phyloP scores from a whole-genome alignment of 2,329 filamentous ascomycete species.

The Geosmithia putterillii region DNA sequence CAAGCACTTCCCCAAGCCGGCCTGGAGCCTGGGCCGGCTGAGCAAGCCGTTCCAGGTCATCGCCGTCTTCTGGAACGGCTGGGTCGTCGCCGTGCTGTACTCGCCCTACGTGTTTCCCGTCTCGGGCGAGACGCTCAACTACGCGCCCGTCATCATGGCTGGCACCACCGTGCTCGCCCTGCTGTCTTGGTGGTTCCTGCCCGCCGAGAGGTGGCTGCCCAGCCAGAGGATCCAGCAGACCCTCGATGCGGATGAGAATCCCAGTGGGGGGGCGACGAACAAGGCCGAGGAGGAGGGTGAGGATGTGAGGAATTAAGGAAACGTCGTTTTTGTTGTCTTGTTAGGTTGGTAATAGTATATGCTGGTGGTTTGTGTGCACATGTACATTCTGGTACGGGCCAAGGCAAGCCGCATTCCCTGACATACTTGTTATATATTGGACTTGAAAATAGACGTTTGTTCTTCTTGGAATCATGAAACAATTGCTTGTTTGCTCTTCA shows the following conservation, averaged over 20 bases:
- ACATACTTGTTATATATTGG: no score
- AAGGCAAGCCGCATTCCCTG: no score
- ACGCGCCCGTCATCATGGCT: constrained; percentile 38
- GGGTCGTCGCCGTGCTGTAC: constrained; percentile 34
- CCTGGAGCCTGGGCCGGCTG: constrained; percentile 29
- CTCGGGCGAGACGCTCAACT: constrained; percentile 27
- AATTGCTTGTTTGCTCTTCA: no score
- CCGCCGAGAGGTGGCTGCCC: constrained; percentile 31
- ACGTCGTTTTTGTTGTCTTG: no score
- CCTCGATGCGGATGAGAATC: constrained; percentile 8
- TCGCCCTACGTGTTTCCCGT: constrained; percentile 33
- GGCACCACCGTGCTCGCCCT: constrained; percentile 33
- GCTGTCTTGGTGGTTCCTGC: constrained; percentile 33
- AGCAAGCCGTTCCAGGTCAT: constrained; percentile 35
- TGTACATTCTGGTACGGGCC: no score
- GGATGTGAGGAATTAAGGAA: no score
- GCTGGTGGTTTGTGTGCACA: no score
- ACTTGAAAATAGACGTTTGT: no score
- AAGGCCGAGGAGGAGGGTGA: no score
- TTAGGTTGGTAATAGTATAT: no score
- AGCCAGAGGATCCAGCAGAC: constrained; percentile 26
- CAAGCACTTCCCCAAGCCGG: constrained; percentile 30
- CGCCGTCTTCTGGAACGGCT: constrained; percentile 33
- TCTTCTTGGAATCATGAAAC: no score
- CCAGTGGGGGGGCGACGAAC: no score